These are phyloP conservation scores for Nepenthes gracilis DNA, from an alignment of 148 eudicot genomes.

Conservation along the genomic window DNA sequence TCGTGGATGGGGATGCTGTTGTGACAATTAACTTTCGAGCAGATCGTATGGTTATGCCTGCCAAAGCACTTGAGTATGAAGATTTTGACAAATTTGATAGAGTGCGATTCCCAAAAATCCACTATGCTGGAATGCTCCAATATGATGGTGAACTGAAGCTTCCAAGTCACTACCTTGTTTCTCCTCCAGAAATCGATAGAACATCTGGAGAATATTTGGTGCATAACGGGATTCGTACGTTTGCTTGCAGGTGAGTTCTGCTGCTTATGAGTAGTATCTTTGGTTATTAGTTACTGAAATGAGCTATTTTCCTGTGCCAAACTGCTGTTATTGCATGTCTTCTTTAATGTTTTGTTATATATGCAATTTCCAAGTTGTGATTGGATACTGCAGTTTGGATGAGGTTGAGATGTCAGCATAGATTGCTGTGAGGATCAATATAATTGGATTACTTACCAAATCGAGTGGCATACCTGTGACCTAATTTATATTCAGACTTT, in stretches of 20 bases:
- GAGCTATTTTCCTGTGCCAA: too few relatives aligned
- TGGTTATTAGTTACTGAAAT: too few relatives aligned
- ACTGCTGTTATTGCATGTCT: too few relatives aligned
- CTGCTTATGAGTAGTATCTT: background rate
- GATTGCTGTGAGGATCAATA: too few relatives aligned
- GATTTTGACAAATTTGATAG: constrained; percentile 79
- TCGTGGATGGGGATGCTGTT: constrained; percentile 93
- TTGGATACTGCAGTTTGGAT: too few relatives aligned
- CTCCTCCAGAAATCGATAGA: constrained; percentile 81
- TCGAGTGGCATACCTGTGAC: too few relatives aligned
- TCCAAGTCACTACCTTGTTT: constrained; percentile 63
- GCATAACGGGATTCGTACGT: constrained; percentile 71
- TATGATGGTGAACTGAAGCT: constrained; percentile 95
- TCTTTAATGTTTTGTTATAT: too few relatives aligned
- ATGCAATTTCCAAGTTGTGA: too few relatives aligned
- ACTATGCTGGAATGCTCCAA: constrained; percentile 90
- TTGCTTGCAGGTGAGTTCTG: constrained; percentile 72
- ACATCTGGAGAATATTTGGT: constrained; percentile 82
- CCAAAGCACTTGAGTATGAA: constrained; percentile 80
- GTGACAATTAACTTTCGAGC: constrained; percentile 86
- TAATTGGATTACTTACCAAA: too few relatives aligned
- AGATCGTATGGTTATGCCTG: constrained; percentile 93
- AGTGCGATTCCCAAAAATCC: constrained; percentile 66
- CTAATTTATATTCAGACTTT: too few relatives aligned
- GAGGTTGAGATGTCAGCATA: too few relatives aligned